Evolutionary conservation across 176 grass and related monocot genomes (phyloP), one percentile per base, ranked within the genome.

Genomic region (Musa troglodytarum): DNA sequence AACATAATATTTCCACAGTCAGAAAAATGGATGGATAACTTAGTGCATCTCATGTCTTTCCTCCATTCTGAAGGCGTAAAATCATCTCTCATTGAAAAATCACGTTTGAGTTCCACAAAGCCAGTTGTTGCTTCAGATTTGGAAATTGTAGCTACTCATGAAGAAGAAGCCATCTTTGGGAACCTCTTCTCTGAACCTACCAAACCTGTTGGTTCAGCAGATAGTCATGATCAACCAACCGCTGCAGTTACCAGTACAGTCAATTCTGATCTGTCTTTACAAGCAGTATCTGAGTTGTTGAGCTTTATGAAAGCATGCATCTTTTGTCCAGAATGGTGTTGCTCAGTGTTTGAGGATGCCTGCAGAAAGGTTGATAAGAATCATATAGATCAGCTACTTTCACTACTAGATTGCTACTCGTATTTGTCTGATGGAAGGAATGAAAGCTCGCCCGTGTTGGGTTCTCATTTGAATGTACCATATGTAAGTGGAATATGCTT

Each of bases 111-210:
- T 82, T 89, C 81, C 77, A 72, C 76, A 57, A 93, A 93, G 84
- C 82, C 87, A 81, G 73, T 77, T 75, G 19, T 75, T 77, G 68
- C 85, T 77, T 86, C 88, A 78, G 94, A 98, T 78, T 81, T 81
- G 68, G 94, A 98, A 55, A 87, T 75, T 77, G 80, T 85, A 74
- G 75, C 71, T 54, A 89, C 82, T 73, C 94, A 93, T n/a, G 94
- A 98, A 73, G 94, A 98, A 77, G 94, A 98, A 55, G 94, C 90
- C 67, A 85, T 93, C 53, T 98, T 98, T 76, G 94, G 90, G 49
- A 83, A 98, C 81, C 88, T 98, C 71, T 98, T 98, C 88, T 75
- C 90, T 69, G 90, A 98, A 90, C 80, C 88, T 53, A 65, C 66
- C 74, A 88, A 78, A 17, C 82, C 90, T 49, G 70, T 79, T 26